Percentiles rank a stretch among this genome's conserved stretches.
Evolutionary conservation across 2,329 filamentous ascomycete genomes (phyloP).

Genomic region (Hymenoscyphus occultus): DNA sequence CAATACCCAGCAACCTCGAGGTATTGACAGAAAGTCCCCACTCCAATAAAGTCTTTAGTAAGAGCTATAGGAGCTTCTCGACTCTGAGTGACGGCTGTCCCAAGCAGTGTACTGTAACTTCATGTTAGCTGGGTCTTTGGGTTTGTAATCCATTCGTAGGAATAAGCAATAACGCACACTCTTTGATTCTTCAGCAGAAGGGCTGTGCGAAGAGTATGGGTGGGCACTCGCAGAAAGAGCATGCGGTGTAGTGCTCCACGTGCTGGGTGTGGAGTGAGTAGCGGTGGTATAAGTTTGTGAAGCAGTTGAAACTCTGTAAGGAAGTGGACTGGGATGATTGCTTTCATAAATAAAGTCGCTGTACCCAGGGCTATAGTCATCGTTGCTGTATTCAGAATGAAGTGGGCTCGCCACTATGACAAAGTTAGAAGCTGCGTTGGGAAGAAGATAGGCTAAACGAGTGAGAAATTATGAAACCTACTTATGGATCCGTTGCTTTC

Average conservation of each 20-base stretch:
- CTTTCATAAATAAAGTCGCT: conserved; percentile 6
- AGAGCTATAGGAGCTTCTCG: neutral
- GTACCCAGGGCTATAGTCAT: neutral
- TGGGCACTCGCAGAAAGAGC: neutral
- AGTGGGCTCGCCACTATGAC: neutral
- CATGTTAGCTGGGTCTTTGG: neutral
- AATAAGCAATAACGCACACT: neutral
- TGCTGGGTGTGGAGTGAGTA: neutral
- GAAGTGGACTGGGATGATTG: neutral
- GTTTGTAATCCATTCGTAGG: neutral
- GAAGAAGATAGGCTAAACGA: neutral
- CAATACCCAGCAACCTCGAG: neutral
- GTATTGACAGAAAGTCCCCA: neutral
- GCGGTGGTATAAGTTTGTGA: neutral
- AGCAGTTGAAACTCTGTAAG: conserved; percentile 7
- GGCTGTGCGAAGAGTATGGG: neutral
- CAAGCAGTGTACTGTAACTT: neutral
- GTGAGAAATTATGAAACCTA: neutral
- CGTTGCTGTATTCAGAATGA: conserved; percentile 4
- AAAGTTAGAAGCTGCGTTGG: neutral
- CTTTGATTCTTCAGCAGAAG: neutral
- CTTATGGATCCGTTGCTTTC: neutral
- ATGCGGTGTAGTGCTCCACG: conserved; percentile 6
- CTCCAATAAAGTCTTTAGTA: neutral
- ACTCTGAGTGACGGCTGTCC: neutral